A percentile compares a stretch with the other conserved stretches of the same genome.
These are phyloP conservation scores for Paratinospora sagittata DNA, from an alignment of 164 flowering plant genomes.

Conservation along the genomic window DNA sequence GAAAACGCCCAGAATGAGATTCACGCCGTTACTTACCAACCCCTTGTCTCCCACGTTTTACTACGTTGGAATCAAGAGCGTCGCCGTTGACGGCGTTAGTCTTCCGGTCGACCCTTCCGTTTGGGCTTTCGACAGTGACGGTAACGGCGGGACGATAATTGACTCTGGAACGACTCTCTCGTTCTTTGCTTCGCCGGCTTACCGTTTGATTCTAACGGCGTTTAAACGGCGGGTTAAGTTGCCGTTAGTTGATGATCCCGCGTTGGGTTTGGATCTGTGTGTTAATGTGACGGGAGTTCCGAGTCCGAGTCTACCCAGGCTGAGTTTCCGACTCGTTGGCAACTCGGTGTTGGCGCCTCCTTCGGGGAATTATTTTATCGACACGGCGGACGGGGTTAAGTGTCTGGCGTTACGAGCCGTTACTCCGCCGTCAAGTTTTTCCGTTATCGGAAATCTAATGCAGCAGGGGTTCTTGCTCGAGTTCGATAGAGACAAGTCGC, in stretches of 20 bases:
- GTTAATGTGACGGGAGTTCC: slow-evolving; percentile 38
- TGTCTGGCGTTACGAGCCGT: slow-evolving; percentile 69
- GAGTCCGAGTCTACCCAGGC: slow-evolving; percentile 35
- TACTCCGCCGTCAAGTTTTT: slow-evolving; percentile 25
- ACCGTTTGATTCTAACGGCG: slow-evolving; percentile 33
- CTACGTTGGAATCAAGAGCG: slow-evolving; percentile 49
- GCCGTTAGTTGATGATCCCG: slow-evolving; percentile 26
- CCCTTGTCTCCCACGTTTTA: slow-evolving; percentile 63
- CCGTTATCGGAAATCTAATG: slow-evolving; percentile 81
- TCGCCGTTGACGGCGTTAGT: slow-evolving; percentile 33
- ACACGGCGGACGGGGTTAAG: slow-evolving; percentile 38
- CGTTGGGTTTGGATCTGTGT: slow-evolving; percentile 50
- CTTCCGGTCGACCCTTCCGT: slow-evolving; percentile 46
- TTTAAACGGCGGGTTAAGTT: slow-evolving; percentile 35
- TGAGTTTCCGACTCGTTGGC: slow-evolving; percentile 53
- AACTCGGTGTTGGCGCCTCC: slow-evolving; percentile 55
- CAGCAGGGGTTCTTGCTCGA: slow-evolving; percentile 76
- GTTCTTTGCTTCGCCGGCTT: slow-evolving; percentile 53
- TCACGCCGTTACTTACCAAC: slow-evolving; percentile 56
- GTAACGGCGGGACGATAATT: slow-evolving; percentile 69
- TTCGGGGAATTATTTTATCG: slow-evolving; percentile 55
- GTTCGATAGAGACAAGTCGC: slow-evolving; percentile 49
- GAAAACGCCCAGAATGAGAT: slow-evolving; percentile 19
- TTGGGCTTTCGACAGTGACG: slow-evolving; percentile 46
- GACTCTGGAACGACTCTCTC: slow-evolving; percentile 80